Conservation (phyloP, 1,139 yeast species). For the Ogataea hybrid region DNA sequence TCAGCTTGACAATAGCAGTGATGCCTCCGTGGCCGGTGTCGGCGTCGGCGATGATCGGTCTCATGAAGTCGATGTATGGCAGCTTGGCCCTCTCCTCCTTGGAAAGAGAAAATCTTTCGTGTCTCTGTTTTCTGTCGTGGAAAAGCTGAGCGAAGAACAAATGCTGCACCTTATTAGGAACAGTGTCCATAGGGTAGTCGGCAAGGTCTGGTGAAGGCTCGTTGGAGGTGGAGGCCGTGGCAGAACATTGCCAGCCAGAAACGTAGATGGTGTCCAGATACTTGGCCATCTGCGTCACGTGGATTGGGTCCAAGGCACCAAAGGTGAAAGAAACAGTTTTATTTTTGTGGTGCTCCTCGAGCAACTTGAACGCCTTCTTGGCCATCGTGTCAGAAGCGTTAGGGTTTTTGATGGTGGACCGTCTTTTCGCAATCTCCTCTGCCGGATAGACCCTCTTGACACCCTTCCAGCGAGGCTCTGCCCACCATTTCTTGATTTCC, state of each 20-base stretch:
- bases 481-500: conserved; percentile 87
- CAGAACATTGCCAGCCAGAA: conserved; percentile 98
- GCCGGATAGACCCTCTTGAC: conserved; percentile 89
- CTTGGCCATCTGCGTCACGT: conserved; percentile 94
- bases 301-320: conserved; percentile 97
- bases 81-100: conserved; percentile 61
- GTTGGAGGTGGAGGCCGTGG: conserved; percentile 94
- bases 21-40: conserved; percentile 99
- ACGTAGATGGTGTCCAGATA: conserved; percentile 91
- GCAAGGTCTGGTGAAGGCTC: conserved; percentile 99
- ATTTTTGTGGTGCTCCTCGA: conserved; percentile 69
- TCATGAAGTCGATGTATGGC: conserved; percentile 74
- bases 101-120: conserved; percentile 67
- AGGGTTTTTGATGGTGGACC: conserved; percentile 64
- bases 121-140: conserved; percentile 96
- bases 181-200: conserved; percentile 98
- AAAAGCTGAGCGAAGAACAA: conserved; percentile 94
- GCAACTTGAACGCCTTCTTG: conserved; percentile 69
- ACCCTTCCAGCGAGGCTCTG: conserved; percentile 84
- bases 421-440: conserved; percentile 85
- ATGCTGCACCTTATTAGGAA: conserved; percentile 97
- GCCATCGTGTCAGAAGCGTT: conserved; percentile 84
- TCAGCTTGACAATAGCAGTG: conserved; percentile 92
- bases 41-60: conserved; percentile 96
- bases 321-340: conserved; percentile 85